These are phyloP conservation scores for Deinandra increscens DNA, from an alignment of 129 eudicot species.

Conservation along the genomic window DNA sequence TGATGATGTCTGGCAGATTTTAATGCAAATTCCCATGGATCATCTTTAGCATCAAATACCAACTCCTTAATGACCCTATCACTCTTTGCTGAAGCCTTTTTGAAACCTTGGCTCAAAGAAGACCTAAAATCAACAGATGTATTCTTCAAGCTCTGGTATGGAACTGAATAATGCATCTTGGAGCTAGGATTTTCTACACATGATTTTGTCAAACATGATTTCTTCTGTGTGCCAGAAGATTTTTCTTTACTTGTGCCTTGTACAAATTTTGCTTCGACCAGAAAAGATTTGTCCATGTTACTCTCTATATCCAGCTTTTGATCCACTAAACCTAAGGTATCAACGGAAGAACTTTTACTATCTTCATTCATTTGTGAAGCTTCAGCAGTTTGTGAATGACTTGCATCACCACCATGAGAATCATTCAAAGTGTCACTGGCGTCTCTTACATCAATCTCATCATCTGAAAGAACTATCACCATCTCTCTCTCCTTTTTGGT, in stretches of 20 bases:
- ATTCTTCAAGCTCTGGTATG: constrained; percentile 31
- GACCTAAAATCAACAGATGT: constrained; percentile 30
- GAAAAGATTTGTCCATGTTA: constrained; percentile 24
- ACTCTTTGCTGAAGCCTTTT: constrained; percentile 35
- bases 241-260: constrained; percentile 32
- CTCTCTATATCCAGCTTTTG: constrained; percentile 35
- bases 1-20: constrained; percentile 62
- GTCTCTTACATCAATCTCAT: constrained; percentile 53
- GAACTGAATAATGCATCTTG: constrained; percentile 25
- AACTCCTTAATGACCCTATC: constrained; percentile 48
- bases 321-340: constrained; percentile 21
- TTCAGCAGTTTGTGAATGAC: constrained; percentile 22
- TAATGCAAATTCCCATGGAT: constrained; percentile 72
- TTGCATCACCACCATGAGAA: constrained; percentile 31
- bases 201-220: constrained; percentile 28
- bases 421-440: constrained; percentile 20
- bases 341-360: constrained; percentile 12
- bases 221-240: constrained; percentile 26
- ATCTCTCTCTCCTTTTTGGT: constrained; percentile 30
- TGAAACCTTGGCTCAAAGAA: constrained; percentile 24
- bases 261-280: constrained; percentile 33
- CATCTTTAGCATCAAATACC: constrained; percentile 63
- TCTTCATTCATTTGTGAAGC: constrained; percentile 22
- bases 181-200: constrained; percentile 28
- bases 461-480: constrained; percentile 71